phyloP scores from a whole-genome alignment of 2,329 filamentous ascomycete species.

The Calonectria honghensis region DNA sequence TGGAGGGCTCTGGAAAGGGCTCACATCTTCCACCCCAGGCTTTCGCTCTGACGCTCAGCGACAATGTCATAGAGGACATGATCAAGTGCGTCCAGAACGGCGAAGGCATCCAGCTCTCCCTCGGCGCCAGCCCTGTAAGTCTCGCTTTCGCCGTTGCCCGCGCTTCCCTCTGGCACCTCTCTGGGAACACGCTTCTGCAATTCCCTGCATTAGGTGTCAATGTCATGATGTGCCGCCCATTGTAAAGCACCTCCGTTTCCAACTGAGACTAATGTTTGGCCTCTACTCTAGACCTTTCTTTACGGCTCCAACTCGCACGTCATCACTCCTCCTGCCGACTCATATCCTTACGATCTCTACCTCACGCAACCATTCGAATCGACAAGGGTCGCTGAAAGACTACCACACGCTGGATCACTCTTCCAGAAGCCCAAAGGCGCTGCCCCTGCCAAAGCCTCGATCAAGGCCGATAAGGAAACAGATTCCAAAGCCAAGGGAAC shows the following conservation, averaged over 20 bases:
- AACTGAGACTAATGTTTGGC: conserved; percentile 44
- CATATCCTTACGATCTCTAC: conserved; percentile 74
- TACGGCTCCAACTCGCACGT: conserved; percentile 72
- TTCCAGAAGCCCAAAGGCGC: conserved; percentile 64
- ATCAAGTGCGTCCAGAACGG: conserved; percentile 76
- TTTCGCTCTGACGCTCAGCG: conserved; percentile 75
- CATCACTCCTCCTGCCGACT: conserved; percentile 66
- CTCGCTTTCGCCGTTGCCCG: background rate
- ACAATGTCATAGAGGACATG: conserved; percentile 77
- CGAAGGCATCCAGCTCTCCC: conserved; percentile 72
- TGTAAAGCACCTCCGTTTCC: background rate
- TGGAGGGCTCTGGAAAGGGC: conserved; percentile 69
- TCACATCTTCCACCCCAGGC: conserved; percentile 71
- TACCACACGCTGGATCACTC: conserved; percentile 72
- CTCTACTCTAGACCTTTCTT: conserved; percentile 67
- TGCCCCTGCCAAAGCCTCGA: conserved; percentile 50
- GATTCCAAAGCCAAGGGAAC: conserved; percentile 57
- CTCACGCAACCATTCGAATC: conserved; percentile 71
- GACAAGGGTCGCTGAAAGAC: conserved; percentile 66
- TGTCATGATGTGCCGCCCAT: background rate
- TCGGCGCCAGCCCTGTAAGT: conserved; percentile 78
- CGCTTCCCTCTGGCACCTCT: background rate
- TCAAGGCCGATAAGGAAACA: conserved; percentile 56
- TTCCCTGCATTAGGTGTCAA: background rate
- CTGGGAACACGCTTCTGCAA: background rate